phyloP scores from a whole-genome alignment of 306 rosid species.

The Trichosanthes cucumerina region DNA sequence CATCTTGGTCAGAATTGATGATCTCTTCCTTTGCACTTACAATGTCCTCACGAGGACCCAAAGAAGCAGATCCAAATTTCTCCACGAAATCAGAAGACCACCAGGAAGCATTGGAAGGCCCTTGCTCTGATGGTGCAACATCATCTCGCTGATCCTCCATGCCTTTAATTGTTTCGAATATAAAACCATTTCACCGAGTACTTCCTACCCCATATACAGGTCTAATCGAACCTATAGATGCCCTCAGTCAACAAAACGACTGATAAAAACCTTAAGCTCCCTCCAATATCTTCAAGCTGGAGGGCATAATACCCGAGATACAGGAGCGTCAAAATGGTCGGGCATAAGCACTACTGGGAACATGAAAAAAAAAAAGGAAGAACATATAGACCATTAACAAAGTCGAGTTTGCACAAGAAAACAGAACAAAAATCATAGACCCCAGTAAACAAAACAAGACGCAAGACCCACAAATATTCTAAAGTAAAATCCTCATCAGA shows the following conservation, averaged over 20 bases:
- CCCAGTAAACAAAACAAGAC: not conserved
- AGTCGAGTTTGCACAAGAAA: not conserved
- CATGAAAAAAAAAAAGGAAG: not conserved
- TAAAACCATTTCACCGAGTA: constrained; percentile 75
- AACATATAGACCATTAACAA: not conserved
- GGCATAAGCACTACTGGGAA: not conserved
- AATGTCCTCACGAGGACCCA: constrained; percentile 65
- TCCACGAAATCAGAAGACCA: constrained; percentile 90
- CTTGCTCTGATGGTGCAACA: constrained; percentile 78
- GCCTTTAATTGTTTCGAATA: constrained; percentile 45
- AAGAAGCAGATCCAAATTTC: constrained; percentile 74
- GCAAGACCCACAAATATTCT: constrained; percentile 7
- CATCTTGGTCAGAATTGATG: constrained; percentile 39
- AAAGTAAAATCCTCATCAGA: not conserved
- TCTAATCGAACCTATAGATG: constrained; percentile 26
- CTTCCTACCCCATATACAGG: constrained; percentile 57
- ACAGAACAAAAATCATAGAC: not conserved
- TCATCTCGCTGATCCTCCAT: constrained; percentile 94
- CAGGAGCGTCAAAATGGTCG: not conserved
- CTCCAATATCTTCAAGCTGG: constrained; percentile 48
- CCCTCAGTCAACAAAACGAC: constrained; percentile 24
- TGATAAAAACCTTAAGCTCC: constrained; percentile 24
- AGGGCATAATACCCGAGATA: constrained; percentile 57
- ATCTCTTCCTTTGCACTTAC: constrained; percentile 46
- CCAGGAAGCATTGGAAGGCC: constrained; percentile 76